These are phyloP conservation scores for Erucastrum elatum DNA, from an alignment of 345 rosid genomes.

Conservation along the genomic window DNA sequence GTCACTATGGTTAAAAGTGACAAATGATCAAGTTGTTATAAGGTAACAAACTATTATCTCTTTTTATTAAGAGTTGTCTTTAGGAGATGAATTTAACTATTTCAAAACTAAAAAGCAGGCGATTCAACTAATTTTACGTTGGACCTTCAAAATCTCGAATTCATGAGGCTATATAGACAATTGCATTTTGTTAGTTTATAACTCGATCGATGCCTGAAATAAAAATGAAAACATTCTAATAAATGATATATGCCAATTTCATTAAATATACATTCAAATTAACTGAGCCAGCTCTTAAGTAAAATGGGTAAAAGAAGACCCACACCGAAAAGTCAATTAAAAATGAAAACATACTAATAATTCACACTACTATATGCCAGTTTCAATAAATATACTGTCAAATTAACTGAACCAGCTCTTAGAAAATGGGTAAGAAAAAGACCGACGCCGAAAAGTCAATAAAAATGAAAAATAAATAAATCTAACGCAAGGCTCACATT, in stretches of 20 bases:
- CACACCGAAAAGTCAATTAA: constrained; percentile 6
- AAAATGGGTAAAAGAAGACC: background rate
- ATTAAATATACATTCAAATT: background rate
- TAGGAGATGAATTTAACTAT: background rate
- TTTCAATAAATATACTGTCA: background rate
- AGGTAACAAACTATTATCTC: background rate
- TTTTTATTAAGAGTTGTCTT: background rate
- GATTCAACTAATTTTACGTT: background rate
- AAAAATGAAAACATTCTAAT: background rate
- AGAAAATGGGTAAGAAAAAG: background rate
- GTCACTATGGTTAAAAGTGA: background rate
- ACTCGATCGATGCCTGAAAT: background rate
- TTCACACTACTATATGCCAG: background rate
- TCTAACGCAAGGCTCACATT: background rate
- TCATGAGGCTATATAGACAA: background rate
- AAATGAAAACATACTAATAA: background rate
- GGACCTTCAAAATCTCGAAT: background rate
- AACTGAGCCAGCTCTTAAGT: background rate
- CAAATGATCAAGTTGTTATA: background rate
- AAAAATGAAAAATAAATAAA: background rate
- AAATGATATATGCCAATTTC: background rate
- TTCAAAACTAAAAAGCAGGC: background rate
- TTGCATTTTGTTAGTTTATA: background rate
- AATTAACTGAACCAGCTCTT: background rate
- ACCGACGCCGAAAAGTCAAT: constrained; percentile 13